Base-by-base conservation (phyloP, 768 basidiomycete species). In the Lentinula sp. region DNA sequence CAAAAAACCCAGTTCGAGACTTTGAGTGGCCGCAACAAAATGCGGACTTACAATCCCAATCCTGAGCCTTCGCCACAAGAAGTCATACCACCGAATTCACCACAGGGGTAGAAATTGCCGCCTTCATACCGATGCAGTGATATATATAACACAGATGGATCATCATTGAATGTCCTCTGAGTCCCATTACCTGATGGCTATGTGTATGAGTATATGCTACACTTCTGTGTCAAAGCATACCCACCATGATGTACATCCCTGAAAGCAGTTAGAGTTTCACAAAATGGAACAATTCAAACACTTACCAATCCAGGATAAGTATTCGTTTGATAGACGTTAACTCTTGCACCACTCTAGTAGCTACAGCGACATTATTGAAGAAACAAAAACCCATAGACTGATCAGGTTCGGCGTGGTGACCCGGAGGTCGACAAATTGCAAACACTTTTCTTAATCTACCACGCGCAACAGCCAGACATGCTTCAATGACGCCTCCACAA, bases 301-400 rank as follows among this genome's bases (percentile, higher is more conserved):
- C 88, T 65, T 69, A 97, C 96, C 97, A 99, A 70, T 99, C 97
- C 35, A 99, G 75, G 65, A 99, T 98, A 64, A 99, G 69, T 13
- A 98, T 87, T 69, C 82, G 91, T 72, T 88, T 91, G 62, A 93
- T 74, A 6, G 80, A 69, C 2, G 90, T 89, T 59, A 79, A 66
- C 63, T 88, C 76, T 70, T 92, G 88, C 18, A 91, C 85, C 28
- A 94, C 90, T 67, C 85, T 85, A 18, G 93, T 84, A 1, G 95
- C 95, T 15, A 99, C 91, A 0, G 97, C 90, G 37, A 96, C 95
- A 69, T 99, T 99, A 73, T 99, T 99, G 77, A 95, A 97, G 78
- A 99, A 97, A 74, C 97, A 98, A 72, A 99, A 99, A 1, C 97
- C 97, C 95, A 98, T 98, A 64, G 93, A 91, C 70, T 95, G 90